Conservation (phyloP, 2,329 filamentous ascomycete species). For the Cercospora sojina region DNA sequence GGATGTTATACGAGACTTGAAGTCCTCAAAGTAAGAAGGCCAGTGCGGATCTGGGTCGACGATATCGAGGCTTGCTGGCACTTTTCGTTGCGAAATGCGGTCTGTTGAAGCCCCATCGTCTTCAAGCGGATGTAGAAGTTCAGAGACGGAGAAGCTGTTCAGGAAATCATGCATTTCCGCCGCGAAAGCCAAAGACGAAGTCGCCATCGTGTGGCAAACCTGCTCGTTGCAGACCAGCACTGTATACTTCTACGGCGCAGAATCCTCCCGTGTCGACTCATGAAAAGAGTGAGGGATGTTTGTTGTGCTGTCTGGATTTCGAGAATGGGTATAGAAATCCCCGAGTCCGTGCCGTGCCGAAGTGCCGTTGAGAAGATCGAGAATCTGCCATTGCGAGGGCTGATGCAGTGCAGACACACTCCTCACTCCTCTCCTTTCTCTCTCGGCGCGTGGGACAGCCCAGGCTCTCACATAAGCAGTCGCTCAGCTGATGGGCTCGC, state of each 20-base stretch:
- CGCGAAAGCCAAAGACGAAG: background rate
- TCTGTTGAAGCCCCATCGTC: constrained; percentile 7
- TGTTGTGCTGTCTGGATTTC: background rate
- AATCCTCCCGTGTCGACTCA: background rate
- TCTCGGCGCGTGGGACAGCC: too few relatives aligned
- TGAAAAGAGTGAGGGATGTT: too few relatives aligned
- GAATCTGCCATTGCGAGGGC: too few relatives aligned
- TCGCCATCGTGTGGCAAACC: background rate
- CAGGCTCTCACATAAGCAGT: too few relatives aligned
- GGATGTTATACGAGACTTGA: constrained; percentile 39
- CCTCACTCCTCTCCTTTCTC: too few relatives aligned
- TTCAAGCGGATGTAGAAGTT: background rate
- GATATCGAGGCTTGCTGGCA: constrained; percentile 31
- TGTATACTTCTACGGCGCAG: background rate
- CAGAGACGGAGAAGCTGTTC: background rate
- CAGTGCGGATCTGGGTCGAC: constrained; percentile 43
- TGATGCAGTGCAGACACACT: too few relatives aligned
- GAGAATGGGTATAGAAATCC: too few relatives aligned
- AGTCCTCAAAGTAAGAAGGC: constrained; percentile 37
- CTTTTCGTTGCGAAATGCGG: constrained; percentile 26
- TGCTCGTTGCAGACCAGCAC: background rate
- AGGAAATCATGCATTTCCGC: background rate
- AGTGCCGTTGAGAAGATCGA: too few relatives aligned
- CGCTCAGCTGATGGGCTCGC: background rate
- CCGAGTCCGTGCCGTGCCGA: too few relatives aligned